These are phyloP conservation scores for Onygenales sp. DNA, from an alignment of 2,329 filamentous ascomycete species.

Conservation along the genomic window DNA sequence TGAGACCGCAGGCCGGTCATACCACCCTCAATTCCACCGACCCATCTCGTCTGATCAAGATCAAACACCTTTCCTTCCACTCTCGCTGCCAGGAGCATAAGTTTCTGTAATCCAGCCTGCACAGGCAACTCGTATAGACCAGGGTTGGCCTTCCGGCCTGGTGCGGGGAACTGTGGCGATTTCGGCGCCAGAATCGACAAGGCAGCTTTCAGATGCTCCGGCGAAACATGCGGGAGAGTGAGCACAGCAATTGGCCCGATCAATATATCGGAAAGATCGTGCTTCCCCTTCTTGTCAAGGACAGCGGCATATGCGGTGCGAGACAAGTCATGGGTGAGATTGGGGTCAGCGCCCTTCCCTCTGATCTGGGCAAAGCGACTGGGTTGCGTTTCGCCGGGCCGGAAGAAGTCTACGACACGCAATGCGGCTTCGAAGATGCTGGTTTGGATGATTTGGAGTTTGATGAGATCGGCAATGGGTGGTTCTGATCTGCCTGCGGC, in stretches of 20 bases:
- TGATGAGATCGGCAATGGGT: constrained; percentile 50
- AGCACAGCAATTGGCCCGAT: constrained; percentile 72
- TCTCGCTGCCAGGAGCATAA: constrained; percentile 76
- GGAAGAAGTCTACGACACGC: constrained; percentile 76
- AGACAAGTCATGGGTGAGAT: constrained; percentile 51
- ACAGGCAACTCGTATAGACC: constrained; percentile 71
- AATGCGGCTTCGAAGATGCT: constrained; percentile 82
- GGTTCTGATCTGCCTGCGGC: constrained; percentile 37
- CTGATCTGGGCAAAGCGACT: constrained; percentile 11
- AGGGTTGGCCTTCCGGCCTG: constrained; percentile 64
- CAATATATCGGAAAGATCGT: constrained; percentile 64
- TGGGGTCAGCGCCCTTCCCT: constrained; percentile 27
- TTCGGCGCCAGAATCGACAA: constrained; percentile 68
- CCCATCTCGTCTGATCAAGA: constrained; percentile 58
- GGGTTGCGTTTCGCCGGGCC: constrained; percentile 35
- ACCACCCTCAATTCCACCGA: constrained; percentile 70
- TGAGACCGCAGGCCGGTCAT: constrained; percentile 71
- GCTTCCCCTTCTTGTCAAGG: constrained; percentile 40
- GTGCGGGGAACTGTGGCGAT: constrained; percentile 64
- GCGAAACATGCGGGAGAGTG: constrained; percentile 72
- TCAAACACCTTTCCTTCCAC: constrained; percentile 83
- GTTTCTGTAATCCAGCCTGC: constrained; percentile 74
- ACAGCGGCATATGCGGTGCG: constrained; percentile 43
- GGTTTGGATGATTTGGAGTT: constrained; percentile 76
- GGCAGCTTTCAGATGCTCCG: constrained; percentile 71